A percentile compares a stretch with the other conserved stretches of the same genome.
Conservation (phyloP, 257 asterid genomes). For the Linaria vulgaris region DNA sequence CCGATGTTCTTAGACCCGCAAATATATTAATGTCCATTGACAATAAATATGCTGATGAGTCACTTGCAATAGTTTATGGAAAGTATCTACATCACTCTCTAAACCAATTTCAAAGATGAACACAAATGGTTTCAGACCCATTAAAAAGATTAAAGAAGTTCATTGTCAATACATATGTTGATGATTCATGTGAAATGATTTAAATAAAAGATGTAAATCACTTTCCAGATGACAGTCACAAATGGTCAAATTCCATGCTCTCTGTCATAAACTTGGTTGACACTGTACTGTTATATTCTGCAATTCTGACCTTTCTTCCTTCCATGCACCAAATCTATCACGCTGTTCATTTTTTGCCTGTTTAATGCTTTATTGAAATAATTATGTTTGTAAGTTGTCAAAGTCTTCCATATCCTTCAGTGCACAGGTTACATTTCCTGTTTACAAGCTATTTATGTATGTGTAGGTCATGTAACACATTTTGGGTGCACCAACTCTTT, state of each 20-base stretch:
- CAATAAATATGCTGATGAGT: no score
- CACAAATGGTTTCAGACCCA: background rate
- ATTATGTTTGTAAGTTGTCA: background rate
- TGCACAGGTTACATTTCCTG: slow-evolving; percentile 3
- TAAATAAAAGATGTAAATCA: background rate
- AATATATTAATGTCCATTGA: no score
- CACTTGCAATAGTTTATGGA: no score
- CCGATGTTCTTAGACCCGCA: no score
- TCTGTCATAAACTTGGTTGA: no score
- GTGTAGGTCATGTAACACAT: no score
- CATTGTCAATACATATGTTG: no score
- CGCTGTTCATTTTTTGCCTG: background rate
- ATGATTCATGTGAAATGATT: no score
- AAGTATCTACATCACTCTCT: background rate
- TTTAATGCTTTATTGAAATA: slow-evolving; percentile 1
- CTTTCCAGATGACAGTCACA: background rate
- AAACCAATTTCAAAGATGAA: background rate
- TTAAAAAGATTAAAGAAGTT: no score
- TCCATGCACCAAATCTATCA: slow-evolving; percentile 9
- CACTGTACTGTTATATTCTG: no score
- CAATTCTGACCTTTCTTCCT: background rate
- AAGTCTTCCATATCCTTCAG: background rate
- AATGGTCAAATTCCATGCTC: background rate
- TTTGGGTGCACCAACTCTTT: slow-evolving; percentile 2
- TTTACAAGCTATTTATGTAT: slow-evolving; percentile 19